phyloP scores from a whole-genome alignment of 495 filamentous ascomycete genomes.

The Lasiosphaeria miniovina region DNA sequence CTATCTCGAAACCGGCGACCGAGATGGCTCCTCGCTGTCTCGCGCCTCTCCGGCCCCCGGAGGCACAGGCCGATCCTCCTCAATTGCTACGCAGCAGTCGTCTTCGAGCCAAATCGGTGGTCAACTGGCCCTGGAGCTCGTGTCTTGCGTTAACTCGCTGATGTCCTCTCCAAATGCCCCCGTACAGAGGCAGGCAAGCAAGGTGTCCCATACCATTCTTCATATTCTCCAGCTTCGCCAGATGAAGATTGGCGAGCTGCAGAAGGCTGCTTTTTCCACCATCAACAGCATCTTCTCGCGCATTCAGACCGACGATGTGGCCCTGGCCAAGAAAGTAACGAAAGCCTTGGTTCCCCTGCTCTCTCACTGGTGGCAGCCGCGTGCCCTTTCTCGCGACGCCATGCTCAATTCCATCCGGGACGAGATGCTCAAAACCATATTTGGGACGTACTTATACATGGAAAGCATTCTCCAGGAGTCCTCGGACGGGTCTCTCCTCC shows the following conservation, averaged over 20 bases:
- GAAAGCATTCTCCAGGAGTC: slow-evolving; percentile 36
- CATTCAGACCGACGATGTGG: slow-evolving; percentile 63
- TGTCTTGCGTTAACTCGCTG: slow-evolving; percentile 66
- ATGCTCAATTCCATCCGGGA: slow-evolving; percentile 58
- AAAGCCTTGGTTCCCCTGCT: slow-evolving; percentile 66
- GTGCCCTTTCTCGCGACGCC: slow-evolving; percentile 66
- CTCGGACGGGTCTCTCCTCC: slow-evolving; percentile 28
- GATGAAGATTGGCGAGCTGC: slow-evolving; percentile 55
- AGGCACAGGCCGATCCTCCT: slow-evolving; percentile 31
- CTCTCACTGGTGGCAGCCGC: slow-evolving; percentile 65
- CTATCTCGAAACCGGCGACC: slow-evolving; percentile 39
- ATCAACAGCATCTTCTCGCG: slow-evolving; percentile 68
- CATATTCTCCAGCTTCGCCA: slow-evolving; percentile 60
- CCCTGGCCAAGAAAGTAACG: slow-evolving; percentile 56
- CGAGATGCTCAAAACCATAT: slow-evolving; percentile 66
- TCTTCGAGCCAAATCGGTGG: slow-evolving; percentile 26
- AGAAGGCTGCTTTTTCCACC: slow-evolving; percentile 68
- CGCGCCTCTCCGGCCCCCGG: slow-evolving; percentile 45
- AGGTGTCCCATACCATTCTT: slow-evolving; percentile 56
- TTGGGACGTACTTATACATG: slow-evolving; percentile 61
- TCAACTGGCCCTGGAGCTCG: slow-evolving; percentile 51
- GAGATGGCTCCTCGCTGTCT: slow-evolving; percentile 25
- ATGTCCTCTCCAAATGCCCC: slow-evolving; percentile 68
- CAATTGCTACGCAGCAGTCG: slow-evolving; percentile 13
- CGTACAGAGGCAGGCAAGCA: slow-evolving; percentile 54